Evolutionary conservation across 352 stramenopile species (phyloP), one percentile per base, ranked within the genome.

Genomic region (Nothophytophthora sp.): DNA sequence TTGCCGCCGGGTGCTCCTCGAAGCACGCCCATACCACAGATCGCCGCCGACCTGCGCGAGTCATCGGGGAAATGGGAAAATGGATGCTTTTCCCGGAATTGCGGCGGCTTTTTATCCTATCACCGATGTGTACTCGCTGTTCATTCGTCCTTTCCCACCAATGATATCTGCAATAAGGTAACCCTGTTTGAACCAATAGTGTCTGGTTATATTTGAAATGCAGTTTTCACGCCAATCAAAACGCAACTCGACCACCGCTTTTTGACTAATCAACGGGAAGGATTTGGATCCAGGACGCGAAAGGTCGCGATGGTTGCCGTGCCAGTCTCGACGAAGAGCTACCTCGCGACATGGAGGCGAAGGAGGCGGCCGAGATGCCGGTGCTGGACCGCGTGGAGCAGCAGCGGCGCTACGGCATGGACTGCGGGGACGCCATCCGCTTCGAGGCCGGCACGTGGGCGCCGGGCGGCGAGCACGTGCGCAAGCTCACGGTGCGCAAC

Each of bases 401-500:
- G 69, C 69, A 78, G 51, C 77, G 78, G 10, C 67, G 72, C 59
- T 95, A 76, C 52, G 84, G 82, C 4, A 60, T 95, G 49, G 81
- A 92, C 53, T 92, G 81, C 40, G 88, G 88, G 22, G 90, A 98
- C 53, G 76, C 68, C 18, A 92, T 98, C 33, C 60, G 81, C 43
- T 98, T 97, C 50, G 67, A 81, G 4, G 82, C 86, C 1, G 92
- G 93, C 13, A 74, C 90, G 27, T 98, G 92, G 92, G 58, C 63
- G 6, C 91, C 93, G 4, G 93, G 92, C 12, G 89, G 93, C 35
- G 91, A 98, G 70, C 95, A 97, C 61, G 74, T 91, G 30, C 81
- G 92, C 60, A 87, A 90, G 27, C 86, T 98, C 50, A 71, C 60
- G 11, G 87, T 97, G 43, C 94, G 96, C 65, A 98, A 98, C 55